Percentiles rank a stretch among this genome's conserved stretches.
Conservation (phyloP, 2,329 filamentous ascomycete genomes). For the Colletotrichum falcatum region DNA sequence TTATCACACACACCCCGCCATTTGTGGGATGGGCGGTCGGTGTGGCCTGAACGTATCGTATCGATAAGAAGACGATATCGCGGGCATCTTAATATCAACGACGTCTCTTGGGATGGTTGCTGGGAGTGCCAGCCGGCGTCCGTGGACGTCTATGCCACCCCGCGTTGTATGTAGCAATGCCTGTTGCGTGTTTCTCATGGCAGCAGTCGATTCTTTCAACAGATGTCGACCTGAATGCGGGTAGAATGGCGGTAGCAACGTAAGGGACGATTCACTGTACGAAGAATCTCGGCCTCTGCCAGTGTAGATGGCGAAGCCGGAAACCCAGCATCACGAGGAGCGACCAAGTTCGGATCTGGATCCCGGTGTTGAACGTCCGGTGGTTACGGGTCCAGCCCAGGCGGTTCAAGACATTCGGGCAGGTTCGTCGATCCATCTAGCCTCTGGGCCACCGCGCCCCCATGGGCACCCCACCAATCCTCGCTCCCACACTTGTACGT, state of each 20-base stretch:
- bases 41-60: slow-evolving; percentile 25
- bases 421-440: slow-evolving; percentile 20
- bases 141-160: neutral
- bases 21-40: slow-evolving; percentile 3
- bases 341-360: neutral
- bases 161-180: neutral
- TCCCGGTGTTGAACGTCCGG: no score
- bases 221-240: slow-evolving; percentile 37
- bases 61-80: slow-evolving; percentile 20
- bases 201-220: neutral
- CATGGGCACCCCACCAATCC: slow-evolving; percentile 9
- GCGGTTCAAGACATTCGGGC: neutral
- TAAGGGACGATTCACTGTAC: slow-evolving; percentile 24
- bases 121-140: neutral
- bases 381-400: neutral
- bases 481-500: neutral
- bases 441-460: slow-evolving; percentile 9
- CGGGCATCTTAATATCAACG: slow-evolving; percentile 27
- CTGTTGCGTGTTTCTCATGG: neutral
- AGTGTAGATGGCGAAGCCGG: neutral
- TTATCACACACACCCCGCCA: slow-evolving; percentile 27
- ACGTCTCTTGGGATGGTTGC: slow-evolving; percentile 8
- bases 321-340: no score
- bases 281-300: no score
- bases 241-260: slow-evolving; percentile 47